These are phyloP conservation scores for Volvariella surrecta DNA, from an alignment of 1,284 basidiomycete species.

Conservation along the genomic window DNA sequence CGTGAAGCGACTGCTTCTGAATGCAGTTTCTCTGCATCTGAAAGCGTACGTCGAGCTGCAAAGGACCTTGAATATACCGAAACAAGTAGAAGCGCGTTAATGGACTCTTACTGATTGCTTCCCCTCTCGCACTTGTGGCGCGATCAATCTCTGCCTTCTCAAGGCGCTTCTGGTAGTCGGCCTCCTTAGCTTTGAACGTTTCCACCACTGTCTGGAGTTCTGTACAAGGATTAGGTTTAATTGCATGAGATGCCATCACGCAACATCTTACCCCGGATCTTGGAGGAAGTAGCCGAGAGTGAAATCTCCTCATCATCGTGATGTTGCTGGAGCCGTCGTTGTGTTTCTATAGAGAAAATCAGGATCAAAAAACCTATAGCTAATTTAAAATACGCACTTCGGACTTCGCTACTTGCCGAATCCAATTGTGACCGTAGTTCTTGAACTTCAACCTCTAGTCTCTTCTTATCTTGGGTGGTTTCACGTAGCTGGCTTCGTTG, in stretches of 20 bases:
- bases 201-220: constrained; percentile 60
- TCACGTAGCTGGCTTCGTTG: constrained; percentile 56
- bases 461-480: constrained; percentile 44
- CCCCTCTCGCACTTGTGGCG: constrained; percentile 56
- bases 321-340: constrained; percentile 50
- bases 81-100: constrained; percentile 3
- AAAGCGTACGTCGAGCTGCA: constrained; percentile 50
- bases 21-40: constrained; percentile 56
- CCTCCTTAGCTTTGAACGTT: constrained; percentile 57
- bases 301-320: constrained; percentile 64
- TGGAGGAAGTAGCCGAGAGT: constrained; percentile 48
- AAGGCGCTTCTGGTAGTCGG: constrained; percentile 50
- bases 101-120: constrained; percentile 44
- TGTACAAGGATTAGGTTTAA: constrained; percentile 14
- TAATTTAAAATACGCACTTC: constrained; percentile 26
- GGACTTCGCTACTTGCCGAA: constrained; percentile 48
- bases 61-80: constrained; percentile 8
- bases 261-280: constrained; percentile 38
- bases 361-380: neutral
- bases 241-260: neutral
- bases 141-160: constrained; percentile 65
- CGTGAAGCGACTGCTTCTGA: constrained; percentile 44
- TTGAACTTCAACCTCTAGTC: constrained; percentile 48
- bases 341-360: constrained; percentile 32
- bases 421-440: constrained; percentile 52